These are phyloP conservation scores for Leccinum pseudoinsigne DNA, from an alignment of 1,284 basidiomycete species.

Conservation along the genomic window DNA sequence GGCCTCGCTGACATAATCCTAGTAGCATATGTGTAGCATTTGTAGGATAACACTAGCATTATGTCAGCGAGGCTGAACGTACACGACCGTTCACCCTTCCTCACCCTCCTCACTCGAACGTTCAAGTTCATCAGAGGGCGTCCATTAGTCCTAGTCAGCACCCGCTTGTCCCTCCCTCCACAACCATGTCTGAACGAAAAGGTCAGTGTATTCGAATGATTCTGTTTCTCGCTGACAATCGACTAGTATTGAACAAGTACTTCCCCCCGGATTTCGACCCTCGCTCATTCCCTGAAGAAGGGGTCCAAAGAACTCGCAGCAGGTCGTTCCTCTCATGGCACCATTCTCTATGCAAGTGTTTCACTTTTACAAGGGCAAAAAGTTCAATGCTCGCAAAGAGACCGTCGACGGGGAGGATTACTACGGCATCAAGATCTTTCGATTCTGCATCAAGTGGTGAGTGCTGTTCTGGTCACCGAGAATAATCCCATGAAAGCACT, in stretches of 20 bases:
- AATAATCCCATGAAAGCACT: conserved; percentile 97
- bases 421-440: conserved; percentile 95
- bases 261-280: conserved; percentile 96
- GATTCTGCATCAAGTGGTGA: conserved; percentile 79
- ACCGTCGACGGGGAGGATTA: conserved; percentile 97
- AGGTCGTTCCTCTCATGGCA: conserved; percentile 98
- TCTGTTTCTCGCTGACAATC: conserved; percentile 11
- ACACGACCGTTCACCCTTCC: too few species aligned
- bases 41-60: too few species aligned
- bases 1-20: too few species aligned
- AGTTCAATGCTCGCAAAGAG: conserved; percentile 99
- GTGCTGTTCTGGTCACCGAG: conserved; percentile 38
- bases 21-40: too few species aligned
- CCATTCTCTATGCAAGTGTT: conserved; percentile 89
- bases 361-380: conserved; percentile 95
- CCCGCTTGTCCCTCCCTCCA: conserved; percentile 19
- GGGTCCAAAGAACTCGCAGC: conserved; percentile 89
- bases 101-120: too few species aligned
- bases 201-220: neutral
- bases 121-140: conserved; percentile 2
- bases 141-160: conserved; percentile 28
- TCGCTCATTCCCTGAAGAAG: conserved; percentile 92
- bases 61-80: too few species aligned
- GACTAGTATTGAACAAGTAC: conserved; percentile 84
- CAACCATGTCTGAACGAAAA: too few species aligned